These are phyloP conservation scores for Coccomyxa sp. DNA, from an alignment of 139 green algal genomes.

Conservation along the genomic window DNA sequence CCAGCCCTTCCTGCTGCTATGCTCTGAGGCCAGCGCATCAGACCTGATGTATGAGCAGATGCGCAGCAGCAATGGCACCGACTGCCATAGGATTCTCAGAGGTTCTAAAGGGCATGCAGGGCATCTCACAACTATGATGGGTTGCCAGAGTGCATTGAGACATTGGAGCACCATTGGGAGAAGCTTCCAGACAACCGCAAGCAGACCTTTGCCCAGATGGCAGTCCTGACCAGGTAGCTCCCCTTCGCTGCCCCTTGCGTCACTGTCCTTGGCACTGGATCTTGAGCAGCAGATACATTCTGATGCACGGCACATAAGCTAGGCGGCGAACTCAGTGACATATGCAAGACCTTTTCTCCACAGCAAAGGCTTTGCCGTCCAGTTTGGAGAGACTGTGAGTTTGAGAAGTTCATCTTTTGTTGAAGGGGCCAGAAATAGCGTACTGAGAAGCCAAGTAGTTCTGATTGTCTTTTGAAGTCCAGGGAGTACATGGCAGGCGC, in stretches of 20 bases:
- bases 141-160: slow-evolving; percentile 18
- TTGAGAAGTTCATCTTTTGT: no score
- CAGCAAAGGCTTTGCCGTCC: neutral
- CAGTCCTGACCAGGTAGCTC: slow-evolving; percentile 40
- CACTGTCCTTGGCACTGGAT: no score
- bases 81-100: neutral
- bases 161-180: slow-evolving; percentile 56
- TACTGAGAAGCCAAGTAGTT: neutral
- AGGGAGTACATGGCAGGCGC: slow-evolving; percentile 30
- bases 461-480: slow-evolving; percentile 3
- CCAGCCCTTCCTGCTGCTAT: neutral
- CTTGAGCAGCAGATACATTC: no score
- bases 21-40: neutral
- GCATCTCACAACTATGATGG: neutral
- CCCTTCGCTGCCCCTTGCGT: no score
- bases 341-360: neutral
- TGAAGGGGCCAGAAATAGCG: neutral
- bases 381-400: no score
- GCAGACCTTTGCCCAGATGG: slow-evolving; percentile 65
- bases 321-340: neutral
- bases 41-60: neutral
- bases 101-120: neutral
- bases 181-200: slow-evolving; percentile 37
- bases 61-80: neutral
- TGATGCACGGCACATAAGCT: neutral